These are phyloP conservation scores for Polytolypa hystricis DNA, from an alignment of 2,329 filamentous ascomycete genomes.

Conservation along the genomic window DNA sequence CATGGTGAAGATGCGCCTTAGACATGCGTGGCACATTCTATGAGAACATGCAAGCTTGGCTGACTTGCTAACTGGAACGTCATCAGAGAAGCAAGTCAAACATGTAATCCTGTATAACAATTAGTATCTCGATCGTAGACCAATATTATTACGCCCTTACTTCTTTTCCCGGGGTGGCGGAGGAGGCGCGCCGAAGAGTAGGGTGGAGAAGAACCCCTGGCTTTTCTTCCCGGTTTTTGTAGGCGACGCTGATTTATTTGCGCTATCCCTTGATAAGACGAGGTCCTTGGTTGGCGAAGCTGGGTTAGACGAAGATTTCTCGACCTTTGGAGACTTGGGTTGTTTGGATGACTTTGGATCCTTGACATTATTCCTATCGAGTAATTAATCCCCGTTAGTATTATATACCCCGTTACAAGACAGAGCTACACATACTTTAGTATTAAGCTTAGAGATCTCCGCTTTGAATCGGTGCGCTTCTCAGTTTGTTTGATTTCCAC, in stretches of 20 bases:
- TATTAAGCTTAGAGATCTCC: too few species aligned
- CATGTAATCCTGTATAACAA: conserved; percentile 51
- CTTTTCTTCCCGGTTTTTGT: conserved; percentile 5
- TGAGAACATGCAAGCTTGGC: conserved; percentile 68
- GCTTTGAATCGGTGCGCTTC: too few species aligned
- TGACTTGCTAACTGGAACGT: conserved; percentile 51
- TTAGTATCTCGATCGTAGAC: too few species aligned
- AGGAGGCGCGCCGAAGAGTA: conserved; percentile 8
- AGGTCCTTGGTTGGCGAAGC: background rate
- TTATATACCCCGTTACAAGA: too few species aligned
- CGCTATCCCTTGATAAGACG: background rate
- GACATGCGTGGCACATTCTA: conserved; percentile 66
- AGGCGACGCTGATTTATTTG: background rate
- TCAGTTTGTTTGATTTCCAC: too few species aligned
- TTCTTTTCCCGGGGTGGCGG: conserved; percentile 7
- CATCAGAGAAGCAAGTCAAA: conserved; percentile 57
- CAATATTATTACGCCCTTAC: conserved; percentile 7
- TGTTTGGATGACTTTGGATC: too few species aligned
- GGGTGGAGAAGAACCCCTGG: conserved; percentile 4
- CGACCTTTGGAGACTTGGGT: too few species aligned
- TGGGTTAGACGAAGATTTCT: too few species aligned
- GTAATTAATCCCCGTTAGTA: too few species aligned
- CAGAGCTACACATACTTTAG: too few species aligned
- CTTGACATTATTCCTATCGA: too few species aligned
- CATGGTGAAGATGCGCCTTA: conserved; percentile 62